phyloP scores from a whole-genome alignment of 2,329 filamentous ascomycete genomes.

The Diaporthe vexans region DNA sequence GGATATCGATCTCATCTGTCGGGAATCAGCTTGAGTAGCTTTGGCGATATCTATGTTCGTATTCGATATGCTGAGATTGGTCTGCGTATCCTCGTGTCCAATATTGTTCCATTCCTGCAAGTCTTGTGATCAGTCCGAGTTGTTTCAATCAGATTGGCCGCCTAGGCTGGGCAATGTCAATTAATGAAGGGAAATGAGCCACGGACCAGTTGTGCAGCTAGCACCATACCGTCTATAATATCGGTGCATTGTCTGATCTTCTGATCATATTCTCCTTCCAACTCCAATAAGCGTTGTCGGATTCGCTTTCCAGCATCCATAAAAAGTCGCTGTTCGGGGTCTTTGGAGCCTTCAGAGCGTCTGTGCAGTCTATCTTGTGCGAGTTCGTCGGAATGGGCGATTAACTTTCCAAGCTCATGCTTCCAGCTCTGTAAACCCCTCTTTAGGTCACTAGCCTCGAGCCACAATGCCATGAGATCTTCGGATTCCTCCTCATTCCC shows the following conservation, averaged over 20 bases:
- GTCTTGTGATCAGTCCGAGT: neutral
- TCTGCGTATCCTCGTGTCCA: slow-evolving; percentile 39
- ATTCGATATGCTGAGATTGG: slow-evolving; percentile 28
- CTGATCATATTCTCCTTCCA: slow-evolving; percentile 42
- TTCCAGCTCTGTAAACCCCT: slow-evolving; percentile 44
- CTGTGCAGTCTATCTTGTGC: neutral
- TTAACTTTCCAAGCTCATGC: slow-evolving; percentile 44
- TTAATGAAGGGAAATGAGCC: neutral
- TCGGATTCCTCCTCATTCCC: neutral
- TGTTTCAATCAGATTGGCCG: no score
- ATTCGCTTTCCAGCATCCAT: slow-evolving; percentile 36
- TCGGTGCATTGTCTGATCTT: slow-evolving; percentile 41
- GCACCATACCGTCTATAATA: slow-evolving; percentile 41
- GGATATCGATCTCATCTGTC: slow-evolving; percentile 55
- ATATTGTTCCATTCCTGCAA: slow-evolving; percentile 43
- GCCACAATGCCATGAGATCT: slow-evolving; percentile 42
- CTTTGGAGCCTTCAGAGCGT: neutral
- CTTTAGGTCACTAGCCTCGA: slow-evolving; percentile 43
- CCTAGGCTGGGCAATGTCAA: neutral
- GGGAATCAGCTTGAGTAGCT: slow-evolving; percentile 34
- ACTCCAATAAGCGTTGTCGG: slow-evolving; percentile 34
- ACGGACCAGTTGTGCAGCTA: slow-evolving; percentile 42
- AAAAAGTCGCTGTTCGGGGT: neutral
- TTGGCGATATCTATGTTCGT: slow-evolving; percentile 37
- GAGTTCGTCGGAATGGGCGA: slow-evolving; percentile 41